Evolutionary conservation across 768 basidiomycete genomes (phyloP).

Genomic region (Zangia roseola): DNA sequence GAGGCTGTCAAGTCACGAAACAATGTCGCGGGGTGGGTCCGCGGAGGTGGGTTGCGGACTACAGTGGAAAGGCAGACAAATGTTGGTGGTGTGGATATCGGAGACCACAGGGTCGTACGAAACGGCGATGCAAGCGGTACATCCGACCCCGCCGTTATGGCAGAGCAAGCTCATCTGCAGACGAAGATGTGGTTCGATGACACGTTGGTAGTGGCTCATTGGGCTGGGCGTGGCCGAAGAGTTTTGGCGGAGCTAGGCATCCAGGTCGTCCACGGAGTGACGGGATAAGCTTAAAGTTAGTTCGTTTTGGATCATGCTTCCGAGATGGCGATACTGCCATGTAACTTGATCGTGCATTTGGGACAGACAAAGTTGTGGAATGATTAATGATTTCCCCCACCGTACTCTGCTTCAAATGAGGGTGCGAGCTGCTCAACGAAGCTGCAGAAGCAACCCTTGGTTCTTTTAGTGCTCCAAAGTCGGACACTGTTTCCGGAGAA

Average conservation of each 20-base stretch:
- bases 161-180: slow-evolving; percentile 6
- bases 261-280: slow-evolving; percentile 43
- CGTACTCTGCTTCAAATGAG: too few relatives aligned
- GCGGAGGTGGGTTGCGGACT: slow-evolving; percentile 47
- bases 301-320: not conserved
- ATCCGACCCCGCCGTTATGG: slow-evolving; percentile 1
- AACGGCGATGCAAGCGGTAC: slow-evolving; percentile 16
- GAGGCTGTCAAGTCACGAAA: slow-evolving; percentile 55
- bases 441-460: too few relatives aligned
- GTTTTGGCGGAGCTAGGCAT: slow-evolving; percentile 52
- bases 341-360: too few relatives aligned
- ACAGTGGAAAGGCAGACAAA: slow-evolving; percentile 2
- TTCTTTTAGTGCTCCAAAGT: too few relatives aligned
- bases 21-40: slow-evolving; percentile 70
- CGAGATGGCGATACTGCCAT: not conserved
- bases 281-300: not conserved
- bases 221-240: slow-evolving; percentile 51
- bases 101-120: not conserved
- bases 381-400: too few relatives aligned
- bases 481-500: too few relatives aligned
- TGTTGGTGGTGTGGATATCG: not conserved
- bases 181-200: slow-evolving; percentile 55
- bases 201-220: slow-evolving; percentile 38
- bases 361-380: too few relatives aligned
- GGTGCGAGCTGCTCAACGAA: too few relatives aligned